Percentiles rank a stretch among this genome's conserved stretches.
Conservation (phyloP, 371 early-diverging fungal species). For the Mortierella sp. region DNA sequence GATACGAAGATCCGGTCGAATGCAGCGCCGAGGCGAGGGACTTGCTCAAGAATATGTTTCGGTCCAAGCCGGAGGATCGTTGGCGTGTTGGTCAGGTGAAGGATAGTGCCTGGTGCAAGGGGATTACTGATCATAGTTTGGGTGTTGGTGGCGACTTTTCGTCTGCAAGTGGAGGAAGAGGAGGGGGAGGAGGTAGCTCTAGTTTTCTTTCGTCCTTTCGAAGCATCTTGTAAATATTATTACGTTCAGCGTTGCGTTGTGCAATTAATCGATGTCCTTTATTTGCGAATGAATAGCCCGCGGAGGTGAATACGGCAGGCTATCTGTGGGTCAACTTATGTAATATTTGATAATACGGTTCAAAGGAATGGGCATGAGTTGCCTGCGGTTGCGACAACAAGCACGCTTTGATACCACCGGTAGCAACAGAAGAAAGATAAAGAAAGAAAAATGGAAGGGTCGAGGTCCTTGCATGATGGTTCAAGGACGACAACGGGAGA, state of each 20-base stretch:
- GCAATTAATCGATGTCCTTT: background rate
- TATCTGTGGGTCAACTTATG: background rate
- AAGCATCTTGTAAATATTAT: background rate
- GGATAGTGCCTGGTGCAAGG: slow-evolving; percentile 46
- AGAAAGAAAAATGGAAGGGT: too few species aligned
- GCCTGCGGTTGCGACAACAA: background rate
- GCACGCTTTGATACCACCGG: background rate
- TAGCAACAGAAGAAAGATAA: too few species aligned
- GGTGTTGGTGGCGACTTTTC: background rate
- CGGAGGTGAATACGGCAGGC: background rate
- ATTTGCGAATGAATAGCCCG: background rate
- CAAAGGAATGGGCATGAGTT: background rate
- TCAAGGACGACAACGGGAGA: background rate
- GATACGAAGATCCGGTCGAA: slow-evolving; percentile 60
- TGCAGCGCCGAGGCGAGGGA: slow-evolving; percentile 33
- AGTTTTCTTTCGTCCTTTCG: slow-evolving; percentile 5
- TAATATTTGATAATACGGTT: too few species aligned
- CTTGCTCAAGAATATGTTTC: slow-evolving; percentile 39
- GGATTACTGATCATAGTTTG: background rate
- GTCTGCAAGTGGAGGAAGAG: background rate
- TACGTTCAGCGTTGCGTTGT: background rate
- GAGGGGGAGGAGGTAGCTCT: background rate
- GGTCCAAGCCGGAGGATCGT: slow-evolving; percentile 40
- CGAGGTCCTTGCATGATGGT: background rate
- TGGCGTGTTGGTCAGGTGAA: slow-evolving; percentile 48